Percentiles rank a stretch among this genome's conserved stretches.
Conservation (phyloP, 2,329 filamentous ascomycete species). For the Sporothrix variecibatus region DNA sequence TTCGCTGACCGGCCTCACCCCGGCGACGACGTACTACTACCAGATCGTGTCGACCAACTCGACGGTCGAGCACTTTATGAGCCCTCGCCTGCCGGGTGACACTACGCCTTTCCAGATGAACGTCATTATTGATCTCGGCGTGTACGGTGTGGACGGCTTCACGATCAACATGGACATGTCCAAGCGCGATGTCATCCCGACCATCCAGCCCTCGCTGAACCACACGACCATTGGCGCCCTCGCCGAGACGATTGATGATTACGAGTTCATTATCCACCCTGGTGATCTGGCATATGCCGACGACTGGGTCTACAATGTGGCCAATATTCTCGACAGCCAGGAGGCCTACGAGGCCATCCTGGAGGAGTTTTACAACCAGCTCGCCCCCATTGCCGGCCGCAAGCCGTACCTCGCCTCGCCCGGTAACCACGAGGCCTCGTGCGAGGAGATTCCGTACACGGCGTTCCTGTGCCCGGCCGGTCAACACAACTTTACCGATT, state of each 20-base stretch:
- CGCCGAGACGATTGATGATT: conserved; percentile 53
- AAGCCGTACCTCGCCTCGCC: conserved; percentile 60
- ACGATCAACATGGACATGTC: conserved; percentile 47
- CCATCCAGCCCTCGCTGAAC: conserved; percentile 53
- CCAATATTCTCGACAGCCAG: conserved; percentile 70
- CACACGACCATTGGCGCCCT: conserved; percentile 61
- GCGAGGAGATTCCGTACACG: conserved; percentile 46
- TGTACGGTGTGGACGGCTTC: conserved; percentile 56
- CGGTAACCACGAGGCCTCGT: conserved; percentile 62
- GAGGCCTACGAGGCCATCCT: conserved; percentile 98
- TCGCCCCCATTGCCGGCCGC: conserved; percentile 54
- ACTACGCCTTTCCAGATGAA: conserved; percentile 54
- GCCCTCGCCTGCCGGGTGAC: conserved; percentile 56
- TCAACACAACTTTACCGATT: conserved; percentile 63
- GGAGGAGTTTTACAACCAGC: conserved; percentile 73
- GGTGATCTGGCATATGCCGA: conserved; percentile 62
- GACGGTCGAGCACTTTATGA: conserved; percentile 54
- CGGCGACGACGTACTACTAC: conserved; percentile 62
- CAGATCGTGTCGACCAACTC: conserved; percentile 60
- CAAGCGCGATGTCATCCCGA: conserved; percentile 53
- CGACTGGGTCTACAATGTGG: conserved; percentile 52
- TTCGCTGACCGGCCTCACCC: conserved; percentile 46
- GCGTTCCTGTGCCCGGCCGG: conserved; percentile 49
- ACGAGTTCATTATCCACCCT: conserved; percentile 57
- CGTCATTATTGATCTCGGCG: conserved; percentile 56